Conservation (phyloP, 1,139 yeast species). For the Blastobotrys serpentis region DNA sequence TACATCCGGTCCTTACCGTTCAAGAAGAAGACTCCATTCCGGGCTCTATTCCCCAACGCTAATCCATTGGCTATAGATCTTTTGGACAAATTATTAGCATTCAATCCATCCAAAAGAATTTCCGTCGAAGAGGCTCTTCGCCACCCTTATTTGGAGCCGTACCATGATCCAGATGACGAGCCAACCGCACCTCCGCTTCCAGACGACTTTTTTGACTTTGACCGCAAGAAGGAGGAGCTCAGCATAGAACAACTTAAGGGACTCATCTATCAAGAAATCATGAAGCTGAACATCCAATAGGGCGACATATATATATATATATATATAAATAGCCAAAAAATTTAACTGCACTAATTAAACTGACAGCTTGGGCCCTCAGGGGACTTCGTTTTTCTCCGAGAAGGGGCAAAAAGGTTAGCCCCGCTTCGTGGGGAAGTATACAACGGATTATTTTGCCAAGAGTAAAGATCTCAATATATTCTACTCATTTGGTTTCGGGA, state of each 20-base stretch:
- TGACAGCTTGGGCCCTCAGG: too few relatives aligned
- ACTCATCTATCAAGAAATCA: constrained; percentile 64
- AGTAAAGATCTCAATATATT: too few relatives aligned
- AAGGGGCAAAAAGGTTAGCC: too few relatives aligned
- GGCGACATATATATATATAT: too few relatives aligned
- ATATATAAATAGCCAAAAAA: too few relatives aligned
- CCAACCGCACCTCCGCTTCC: constrained; percentile 75
- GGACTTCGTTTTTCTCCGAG: too few relatives aligned
- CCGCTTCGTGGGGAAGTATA: too few relatives aligned
- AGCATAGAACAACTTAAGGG: constrained; percentile 67
- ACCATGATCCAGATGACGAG: constrained; percentile 84
- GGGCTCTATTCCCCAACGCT: constrained; percentile 50
- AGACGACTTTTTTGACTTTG: constrained; percentile 78
- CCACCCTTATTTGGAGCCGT: constrained; percentile 77
- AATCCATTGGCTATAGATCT: constrained; percentile 78
- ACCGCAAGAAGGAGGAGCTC: constrained; percentile 68
- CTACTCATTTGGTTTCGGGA: too few relatives aligned
- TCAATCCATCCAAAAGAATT: constrained; percentile 76
- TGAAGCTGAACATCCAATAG: constrained; percentile 26
- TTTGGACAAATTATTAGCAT: constrained; percentile 68
- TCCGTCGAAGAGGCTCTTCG: constrained; percentile 76
- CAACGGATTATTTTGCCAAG: too few relatives aligned
- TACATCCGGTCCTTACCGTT: constrained; percentile 76
- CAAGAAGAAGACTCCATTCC: constrained; percentile 55
- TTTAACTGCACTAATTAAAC: too few relatives aligned